Conservation (phyloP, 805 yeast genomes). For the Wickerhamomyces mucosus region DNA sequence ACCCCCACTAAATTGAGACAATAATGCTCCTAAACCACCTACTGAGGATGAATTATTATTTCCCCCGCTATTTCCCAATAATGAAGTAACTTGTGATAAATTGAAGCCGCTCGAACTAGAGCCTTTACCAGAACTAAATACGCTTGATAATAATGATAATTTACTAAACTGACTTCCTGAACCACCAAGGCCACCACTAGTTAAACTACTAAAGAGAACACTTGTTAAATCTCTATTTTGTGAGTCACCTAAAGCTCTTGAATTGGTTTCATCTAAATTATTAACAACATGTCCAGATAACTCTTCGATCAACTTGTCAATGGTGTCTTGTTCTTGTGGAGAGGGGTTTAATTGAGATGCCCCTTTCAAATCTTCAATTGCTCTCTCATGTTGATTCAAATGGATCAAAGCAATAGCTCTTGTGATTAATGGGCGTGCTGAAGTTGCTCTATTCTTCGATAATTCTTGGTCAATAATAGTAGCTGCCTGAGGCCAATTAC, state of each 20-base stretch:
- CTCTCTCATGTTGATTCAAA: conserved; percentile 11
- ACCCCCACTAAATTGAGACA: conserved; percentile 8
- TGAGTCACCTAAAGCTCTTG: conserved; percentile 13
- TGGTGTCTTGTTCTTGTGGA: conserved; percentile 8
- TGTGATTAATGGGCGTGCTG: conserved; percentile 12
- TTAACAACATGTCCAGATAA: conserved; percentile 16
- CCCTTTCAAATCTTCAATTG: conserved; percentile 14
- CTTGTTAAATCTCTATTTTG: conserved; percentile 13
- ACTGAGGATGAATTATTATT: not conserved
- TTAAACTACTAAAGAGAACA: conserved; percentile 13
- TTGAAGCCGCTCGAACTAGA: conserved; percentile 5
- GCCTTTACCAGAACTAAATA: conserved; percentile 6
- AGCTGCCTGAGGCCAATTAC: conserved; percentile 7
- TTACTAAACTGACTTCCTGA: conserved; percentile 8
- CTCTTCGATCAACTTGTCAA: conserved; percentile 14
- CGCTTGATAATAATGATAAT: conserved; percentile 8
- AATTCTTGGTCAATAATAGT: conserved; percentile 7
- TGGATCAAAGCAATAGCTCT: conserved; percentile 14
- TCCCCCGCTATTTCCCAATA: conserved; percentile 8
- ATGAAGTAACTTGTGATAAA: conserved; percentile 8
- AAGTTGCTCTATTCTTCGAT: conserved; percentile 12
- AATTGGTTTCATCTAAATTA: conserved; percentile 11
- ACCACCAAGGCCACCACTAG: conserved; percentile 11
- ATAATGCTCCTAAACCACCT: conserved; percentile 3
- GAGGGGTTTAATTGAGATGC: conserved; percentile 16